phyloP scores from a whole-genome alignment of 2,329 filamentous ascomycete species.

The Emmonsiellopsis sp. region DNA sequence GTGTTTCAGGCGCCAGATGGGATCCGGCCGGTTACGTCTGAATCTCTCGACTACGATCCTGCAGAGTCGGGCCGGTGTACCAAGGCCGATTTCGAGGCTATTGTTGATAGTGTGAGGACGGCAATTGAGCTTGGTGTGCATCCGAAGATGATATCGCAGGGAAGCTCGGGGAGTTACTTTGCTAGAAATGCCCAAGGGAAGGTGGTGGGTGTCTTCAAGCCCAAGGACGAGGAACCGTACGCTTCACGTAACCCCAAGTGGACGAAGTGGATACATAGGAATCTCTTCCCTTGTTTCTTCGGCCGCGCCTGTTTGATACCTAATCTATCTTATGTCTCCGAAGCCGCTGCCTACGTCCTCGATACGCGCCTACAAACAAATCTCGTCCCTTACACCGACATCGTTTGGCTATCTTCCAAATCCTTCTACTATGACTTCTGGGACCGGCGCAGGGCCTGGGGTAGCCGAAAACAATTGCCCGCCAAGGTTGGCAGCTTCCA shows the following conservation, averaged over 20 bases:
- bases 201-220: constrained; percentile 96
- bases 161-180: constrained; percentile 97
- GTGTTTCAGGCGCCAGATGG: constrained; percentile 93
- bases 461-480: constrained; percentile 77
- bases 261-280: constrained; percentile 99
- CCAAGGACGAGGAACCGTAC: constrained; percentile 97
- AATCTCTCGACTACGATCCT: constrained; percentile 55
- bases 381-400: constrained; percentile 91
- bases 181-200: constrained; percentile 84
- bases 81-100: constrained; percentile 71
- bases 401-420: constrained; percentile 88
- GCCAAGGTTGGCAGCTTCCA: constrained; percentile 94
- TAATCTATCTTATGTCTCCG: constrained; percentile 94
- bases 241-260: constrained; percentile 95
- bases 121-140: constrained; percentile 89
- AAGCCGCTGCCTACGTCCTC: constrained; percentile 92
- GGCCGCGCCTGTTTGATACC: constrained; percentile 92
- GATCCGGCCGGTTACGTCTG: constrained; percentile 67
- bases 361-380: constrained; percentile 84
- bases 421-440: constrained; percentile 98
- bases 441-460: constrained; percentile 80
- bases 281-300: constrained; percentile 95
- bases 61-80: constrained; percentile 56
- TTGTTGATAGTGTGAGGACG: constrained; percentile 79
- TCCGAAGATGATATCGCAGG: constrained; percentile 92